Evolutionary conservation across 1,284 basidiomycete species (phyloP).

Genomic region (Coniferiporia sulphurascens): DNA sequence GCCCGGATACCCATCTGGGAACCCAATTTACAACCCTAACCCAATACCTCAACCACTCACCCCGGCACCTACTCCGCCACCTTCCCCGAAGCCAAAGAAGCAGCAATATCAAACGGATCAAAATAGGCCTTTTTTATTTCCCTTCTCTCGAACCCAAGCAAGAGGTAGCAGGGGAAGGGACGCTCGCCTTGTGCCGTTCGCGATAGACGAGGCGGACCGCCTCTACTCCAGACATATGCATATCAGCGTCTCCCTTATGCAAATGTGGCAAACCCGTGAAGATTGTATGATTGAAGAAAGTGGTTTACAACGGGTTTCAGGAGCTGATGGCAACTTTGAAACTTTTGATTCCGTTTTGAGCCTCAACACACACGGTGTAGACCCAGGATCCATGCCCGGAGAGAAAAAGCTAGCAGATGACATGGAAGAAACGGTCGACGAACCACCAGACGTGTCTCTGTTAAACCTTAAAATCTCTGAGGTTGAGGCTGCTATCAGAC

Average conservation of each 20-base stretch:
- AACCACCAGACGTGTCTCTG: conserved; percentile 61
- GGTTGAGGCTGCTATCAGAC: conserved; percentile 53
- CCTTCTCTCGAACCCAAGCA: conserved; percentile 65
- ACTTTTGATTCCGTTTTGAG: conserved; percentile 37
- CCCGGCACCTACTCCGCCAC: conserved; percentile 87
- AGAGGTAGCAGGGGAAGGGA: conserved; percentile 36
- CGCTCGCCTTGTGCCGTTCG: conserved; percentile 74
- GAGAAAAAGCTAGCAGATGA: conserved; percentile 15
- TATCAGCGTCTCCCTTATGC: conserved; percentile 82
- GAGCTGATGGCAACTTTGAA: conserved; percentile 50
- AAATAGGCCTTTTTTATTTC: conserved; percentile 90
- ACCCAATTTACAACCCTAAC: conserved; percentile 43
- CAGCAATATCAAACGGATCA: conserved; percentile 99
- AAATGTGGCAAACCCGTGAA: conserved; percentile 94
- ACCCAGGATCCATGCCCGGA: neutral
- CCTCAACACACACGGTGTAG: neutral
- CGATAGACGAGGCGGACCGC: conserved; percentile 92
- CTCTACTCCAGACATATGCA: conserved; percentile 91
- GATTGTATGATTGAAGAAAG: conserved; percentile 94
- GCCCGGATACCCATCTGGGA: conserved; percentile 42
- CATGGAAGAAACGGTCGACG: conserved; percentile 49
- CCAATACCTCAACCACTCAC: conserved; percentile 67
- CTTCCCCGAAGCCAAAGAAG: conserved; percentile 91
- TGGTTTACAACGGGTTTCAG: conserved; percentile 77
- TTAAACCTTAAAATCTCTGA: conserved; percentile 69